Evolutionary conservation across 75 land plant species (phyloP).

Genomic region (Pinus tabuliformis): DNA sequence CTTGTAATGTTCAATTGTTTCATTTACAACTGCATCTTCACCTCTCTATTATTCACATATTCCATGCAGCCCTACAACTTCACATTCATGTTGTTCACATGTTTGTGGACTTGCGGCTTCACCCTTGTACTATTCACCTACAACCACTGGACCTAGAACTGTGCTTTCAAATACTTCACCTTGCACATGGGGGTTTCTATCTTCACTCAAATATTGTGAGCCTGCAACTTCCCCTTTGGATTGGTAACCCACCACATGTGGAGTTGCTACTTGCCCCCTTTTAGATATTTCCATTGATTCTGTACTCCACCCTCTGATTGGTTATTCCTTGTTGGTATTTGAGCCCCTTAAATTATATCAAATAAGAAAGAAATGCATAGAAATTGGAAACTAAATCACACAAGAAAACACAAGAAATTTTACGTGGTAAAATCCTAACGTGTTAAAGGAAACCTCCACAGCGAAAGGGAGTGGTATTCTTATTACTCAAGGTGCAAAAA

Average conservation of each 20-base stretch:
- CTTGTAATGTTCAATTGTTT: not conserved
- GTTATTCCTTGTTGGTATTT: not conserved
- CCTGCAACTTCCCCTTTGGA: not conserved
- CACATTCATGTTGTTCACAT: not conserved
- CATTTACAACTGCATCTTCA: constrained; percentile 2
- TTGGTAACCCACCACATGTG: not conserved
- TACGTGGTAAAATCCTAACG: no score
- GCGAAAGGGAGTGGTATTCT: no score
- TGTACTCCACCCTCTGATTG: not conserved
- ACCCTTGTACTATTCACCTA: not conserved
- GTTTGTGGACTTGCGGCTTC: not conserved
- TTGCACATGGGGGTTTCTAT: not conserved
- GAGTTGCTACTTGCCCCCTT: not conserved
- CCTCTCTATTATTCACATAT: not conserved
- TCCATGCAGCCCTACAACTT: not conserved
- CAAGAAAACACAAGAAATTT: no score
- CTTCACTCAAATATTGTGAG: not conserved
- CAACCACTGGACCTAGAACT: not conserved
- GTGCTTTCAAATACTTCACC: not conserved
- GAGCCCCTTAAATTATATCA: no score
- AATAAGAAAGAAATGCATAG: no score
- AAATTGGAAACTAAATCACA: no score
- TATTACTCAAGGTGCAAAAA: no score
- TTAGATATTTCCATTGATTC: not conserved
- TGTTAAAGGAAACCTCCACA: no score